Base-by-base conservation (phyloP, 148 eudicot species). In the Cornus controversa region DNA sequence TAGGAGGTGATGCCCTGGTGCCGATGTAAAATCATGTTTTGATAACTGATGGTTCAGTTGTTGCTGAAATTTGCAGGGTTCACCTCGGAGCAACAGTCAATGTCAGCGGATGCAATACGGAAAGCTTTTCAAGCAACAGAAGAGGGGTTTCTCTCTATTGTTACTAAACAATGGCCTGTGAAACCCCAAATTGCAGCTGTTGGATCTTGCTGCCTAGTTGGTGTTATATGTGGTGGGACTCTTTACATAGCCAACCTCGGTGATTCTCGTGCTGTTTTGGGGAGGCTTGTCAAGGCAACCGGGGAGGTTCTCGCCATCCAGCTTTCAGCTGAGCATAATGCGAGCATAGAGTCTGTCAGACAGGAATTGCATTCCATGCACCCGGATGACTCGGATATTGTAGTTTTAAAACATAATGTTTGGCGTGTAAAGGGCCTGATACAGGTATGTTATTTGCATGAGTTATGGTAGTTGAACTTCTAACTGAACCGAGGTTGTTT, bases 391-490 rank as follows among this genome's bases (percentile, higher is more conserved):
- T 63, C 90, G 10, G 78, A 88, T n/a, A 91, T 92, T 36, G 97
- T 92, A 45, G 97, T 92, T 65, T 65, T 89, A 71, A 91, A 91
- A 82, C 94, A 92, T 77, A 92, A 92, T 80, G 93, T 91, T 15
- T 92, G 97, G 97, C 94, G 97, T 26, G 97, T 92, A 27, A 91
- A 90, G 84, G 97, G 97, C 42, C 73, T 92, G 53, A 92, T 92
- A 82, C 97, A 92, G 92, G 97, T 90, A 79, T 24, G 75, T 66
- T 73, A 29, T 31, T 65, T 29, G 75, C 68, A 45, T 72, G 8
- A 58, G 25, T 23, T 31, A 53, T 10, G 29, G 20, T 45, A 66
- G 10, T n/a, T 31, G 50, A 76, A 53, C 11, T 22, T 66, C 78
- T 66, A 76, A 67, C 45, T 42, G 73, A 66, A n/a, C 27, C 8